Evolutionary conservation across 192 early-diverging fungal genomes (phyloP), one percentile per base, ranked within the genome.

Genomic region (Chytriomyces sp.): DNA sequence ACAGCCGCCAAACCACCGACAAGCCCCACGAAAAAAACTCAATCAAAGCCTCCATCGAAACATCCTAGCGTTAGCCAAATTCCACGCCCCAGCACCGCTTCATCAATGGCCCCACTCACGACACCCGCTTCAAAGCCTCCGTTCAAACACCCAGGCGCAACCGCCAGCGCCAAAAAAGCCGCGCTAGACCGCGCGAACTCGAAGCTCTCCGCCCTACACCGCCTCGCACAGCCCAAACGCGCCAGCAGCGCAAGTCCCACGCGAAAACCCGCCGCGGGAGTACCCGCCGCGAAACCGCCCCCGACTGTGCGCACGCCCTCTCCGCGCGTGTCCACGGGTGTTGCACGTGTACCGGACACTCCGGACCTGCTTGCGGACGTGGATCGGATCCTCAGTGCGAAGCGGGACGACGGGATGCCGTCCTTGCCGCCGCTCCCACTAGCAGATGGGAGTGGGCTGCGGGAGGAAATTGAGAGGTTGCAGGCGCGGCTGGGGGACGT

Each of bases 81-180:
- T 49, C 44, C 44, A 49, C 44, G 44, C 22, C 44, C 44, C 17
- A n/a, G 17, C 44, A 49, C 44, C 17, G 14, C 44, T 49, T 49
- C 44, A 49, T 14, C 44, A 49, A 49, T 49, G 44, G 44, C 44
- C 44, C 44, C 44, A 49, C 22, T 22, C 44, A 22, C 44, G 17
- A 22, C 14, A 49, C 44, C 44, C 44, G 44, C 44, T 14, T 17
- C 26, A 10, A 5, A 37, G 7, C 6, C 44, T 19, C 31, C 44
- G 40, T 41, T 12, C 17, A 14, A 52, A 52, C 10, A 52, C 36
- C 33, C 10, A 33, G 26, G 56, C 10, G 68, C 57, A 26, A 44
- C 26, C 3, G 56, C 57, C 14, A 38, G 34, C 52, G 32, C 54
- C 7, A 70, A 70, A 55, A 70, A 70, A 32, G 68, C 54, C 14